Base-by-base conservation (phyloP, 768 basidiomycete species). In the Boletus fagicola region DNA sequence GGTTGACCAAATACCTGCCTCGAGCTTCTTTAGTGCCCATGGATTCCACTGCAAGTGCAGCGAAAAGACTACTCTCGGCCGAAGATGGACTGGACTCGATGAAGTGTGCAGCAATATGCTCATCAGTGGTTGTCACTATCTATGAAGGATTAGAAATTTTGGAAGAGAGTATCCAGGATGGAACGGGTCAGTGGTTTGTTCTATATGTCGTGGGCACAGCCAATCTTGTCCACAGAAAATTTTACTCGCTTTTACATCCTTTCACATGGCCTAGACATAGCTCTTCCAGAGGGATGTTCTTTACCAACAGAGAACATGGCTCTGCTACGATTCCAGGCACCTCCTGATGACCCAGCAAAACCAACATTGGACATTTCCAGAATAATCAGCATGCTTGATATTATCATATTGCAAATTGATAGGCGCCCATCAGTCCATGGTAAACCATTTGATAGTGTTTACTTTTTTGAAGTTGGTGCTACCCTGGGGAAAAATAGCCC, bases 21-120 rank as follows among this genome's bases (percentile, higher is more conserved):
- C 61, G 63, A 22, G 86, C 80, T 5, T 67, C 74, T 1, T 68
- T 79, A 30, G 75, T 85, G 51, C 84, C 80, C 63, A 84, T 79
- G n/a, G 65, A 83, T 8, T 93, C 90, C 7, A 93, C 90, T 8
- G 88, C 88, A 0, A 78, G 78, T 5, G 90, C 90, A 11, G 90
- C 90, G 1, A 76, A 78, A 63, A 57, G 59, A 15, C 53, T 75
- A 11, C 60, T 79, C 5, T 69, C 62, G 2, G n/a, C 54, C 4
- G 60, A 60, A 47, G 69, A 74, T 12, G 71, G 82, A 12, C 68
- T 76, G 18, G 77, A 74, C 44, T 73, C 78, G 9, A 67, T 71
- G 7, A 76, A 78, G 57, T 81, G 80, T 61, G 90, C 88, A 4
- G 90, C 90, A 11, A 89, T 93, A 55, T 89, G 87, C 64, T 91